Base-by-base conservation (phyloP, 495 filamentous ascomycete genomes). In the Neurospora pannonica region DNA sequence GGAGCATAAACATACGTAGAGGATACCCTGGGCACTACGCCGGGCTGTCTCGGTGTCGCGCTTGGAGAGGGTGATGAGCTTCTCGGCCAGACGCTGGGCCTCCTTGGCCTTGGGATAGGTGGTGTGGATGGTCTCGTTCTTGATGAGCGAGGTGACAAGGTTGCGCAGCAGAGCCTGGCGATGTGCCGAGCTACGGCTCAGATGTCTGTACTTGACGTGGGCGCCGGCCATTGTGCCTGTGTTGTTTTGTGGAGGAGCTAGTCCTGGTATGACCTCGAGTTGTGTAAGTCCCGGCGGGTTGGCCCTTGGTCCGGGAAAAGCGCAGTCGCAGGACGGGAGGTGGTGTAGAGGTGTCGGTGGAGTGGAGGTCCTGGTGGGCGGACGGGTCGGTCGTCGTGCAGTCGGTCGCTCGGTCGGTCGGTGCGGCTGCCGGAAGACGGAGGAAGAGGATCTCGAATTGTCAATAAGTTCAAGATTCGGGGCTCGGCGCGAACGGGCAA, bases 101-200 rank as follows among this genome's bases (percentile, higher is more conserved):
- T 99, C 96, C 83, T 98, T 99, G 38, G 96, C 96, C 85, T 98
- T 98, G 81, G 89, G 89, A 90, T 92, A 98, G 84, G 96, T 97
- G 36, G 96, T 99, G 70, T 89, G 90, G 85, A 99, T 97, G 71
- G 92, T 89, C 84, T 99, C 96, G 82, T 97, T 89, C 79, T 92
- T 86, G 86, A 99, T 90, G 73, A 99, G 92, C n/a, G 94, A 95
- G 74, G 94, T 97, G 79, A 98, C 94, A 62, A 99, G 88, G 83
- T 98, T 98, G 76, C 96, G 94, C 74, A 99, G 92, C 75, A 99
- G 89, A 72, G 96, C 95, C 84, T 95, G 89, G 79, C 96, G 90
- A 80, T 98, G 96, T 38, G 96, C 84, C 38, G 93, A 96, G 42
- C 85, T 88, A 78, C 95, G 94, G 83, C 88, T 88, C 43, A 99